phyloP scores from a whole-genome alignment of 2,329 filamentous ascomycete species.

The Fusarium sp. region DNA sequence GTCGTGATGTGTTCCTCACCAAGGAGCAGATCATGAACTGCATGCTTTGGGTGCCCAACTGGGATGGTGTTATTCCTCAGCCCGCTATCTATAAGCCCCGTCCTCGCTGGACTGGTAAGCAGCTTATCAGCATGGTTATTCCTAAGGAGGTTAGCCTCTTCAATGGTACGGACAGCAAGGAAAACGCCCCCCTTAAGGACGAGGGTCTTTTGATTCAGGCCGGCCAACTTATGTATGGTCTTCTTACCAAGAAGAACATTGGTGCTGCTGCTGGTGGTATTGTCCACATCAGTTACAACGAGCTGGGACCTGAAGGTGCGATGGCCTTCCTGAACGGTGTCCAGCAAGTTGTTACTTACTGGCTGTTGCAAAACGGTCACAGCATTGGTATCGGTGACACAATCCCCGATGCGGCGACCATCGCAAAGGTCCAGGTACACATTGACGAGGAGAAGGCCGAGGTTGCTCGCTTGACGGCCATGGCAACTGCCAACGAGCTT shows the following conservation, averaged over 20 bases:
- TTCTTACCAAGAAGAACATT: slow-evolving; percentile 92
- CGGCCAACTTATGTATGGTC: slow-evolving; percentile 89
- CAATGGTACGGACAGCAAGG: slow-evolving; percentile 67
- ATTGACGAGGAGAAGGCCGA: slow-evolving; percentile 85
- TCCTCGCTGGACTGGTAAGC: slow-evolving; percentile 97
- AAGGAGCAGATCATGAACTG: slow-evolving; percentile 96
- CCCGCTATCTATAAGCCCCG: slow-evolving; percentile 94
- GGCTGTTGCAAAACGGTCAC: slow-evolving; percentile 95
- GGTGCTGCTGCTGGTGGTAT: slow-evolving; percentile 92
- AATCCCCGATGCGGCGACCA: slow-evolving; percentile 87
- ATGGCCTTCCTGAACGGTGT: slow-evolving; percentile 97
- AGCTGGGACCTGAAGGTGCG: slow-evolving; percentile 84
- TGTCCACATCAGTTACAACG: slow-evolving; percentile 95
- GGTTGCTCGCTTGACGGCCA: slow-evolving; percentile 78
- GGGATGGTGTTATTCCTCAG: slow-evolving; percentile 93
- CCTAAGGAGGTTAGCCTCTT: slow-evolving; percentile 86
- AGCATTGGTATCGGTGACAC: slow-evolving; percentile 99
- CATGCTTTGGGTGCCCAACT: slow-evolving; percentile 96
- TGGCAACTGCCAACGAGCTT: slow-evolving; percentile 85
- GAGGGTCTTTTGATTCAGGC: slow-evolving; percentile 84
- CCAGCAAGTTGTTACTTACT: slow-evolving; percentile 95
- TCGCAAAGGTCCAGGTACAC: slow-evolving; percentile 83
- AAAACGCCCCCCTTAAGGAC: slow-evolving; percentile 74
- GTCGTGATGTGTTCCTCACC: slow-evolving; percentile 88
- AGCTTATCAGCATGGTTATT: slow-evolving; percentile 93